phyloP scores from a whole-genome alignment of 1,284 basidiomycete genomes.

The Trichosporon sp. region DNA sequence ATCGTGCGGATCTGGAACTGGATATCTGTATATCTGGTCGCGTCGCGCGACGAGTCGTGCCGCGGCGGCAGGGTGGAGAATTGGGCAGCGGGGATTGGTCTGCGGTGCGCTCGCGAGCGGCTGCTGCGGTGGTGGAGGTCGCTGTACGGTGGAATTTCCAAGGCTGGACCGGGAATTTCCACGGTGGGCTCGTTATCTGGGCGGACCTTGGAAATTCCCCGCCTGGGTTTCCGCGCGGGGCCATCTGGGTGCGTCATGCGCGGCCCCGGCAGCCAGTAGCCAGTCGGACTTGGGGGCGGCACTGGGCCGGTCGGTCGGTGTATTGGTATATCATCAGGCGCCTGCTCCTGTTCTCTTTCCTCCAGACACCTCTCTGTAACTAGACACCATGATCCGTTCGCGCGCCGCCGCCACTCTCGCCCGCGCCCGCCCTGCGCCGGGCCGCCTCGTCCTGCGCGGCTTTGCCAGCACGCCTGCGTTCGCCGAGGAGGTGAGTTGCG shows the following conservation, averaged over 20 bases:
- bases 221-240: not conserved
- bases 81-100: too few species aligned
- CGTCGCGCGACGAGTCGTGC: too few species aligned
- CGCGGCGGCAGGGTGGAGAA: too few species aligned
- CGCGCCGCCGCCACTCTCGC: slow-evolving; percentile 9
- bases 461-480: slow-evolving; percentile 18
- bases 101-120: too few species aligned
- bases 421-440: slow-evolving; percentile 1
- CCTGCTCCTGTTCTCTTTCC: not conserved
- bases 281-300: not conserved
- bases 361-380: not conserved
- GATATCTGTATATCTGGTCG: too few species aligned
- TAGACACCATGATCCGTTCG: not conserved
- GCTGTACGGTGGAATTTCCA: not conserved
- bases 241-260: not conserved
- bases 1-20: too few species aligned
- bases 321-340: not conserved
- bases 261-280: too few species aligned
- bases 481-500: slow-evolving; percentile 21
- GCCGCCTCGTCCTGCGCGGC: slow-evolving; percentile 20
- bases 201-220: not conserved
- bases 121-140: not conserved
- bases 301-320: not conserved
- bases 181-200: slow-evolving; percentile 2
- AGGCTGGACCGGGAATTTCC: not conserved